Base-by-base conservation (phyloP, 371 early-diverging fungal genomes). In the Mortierella sp. region DNA sequence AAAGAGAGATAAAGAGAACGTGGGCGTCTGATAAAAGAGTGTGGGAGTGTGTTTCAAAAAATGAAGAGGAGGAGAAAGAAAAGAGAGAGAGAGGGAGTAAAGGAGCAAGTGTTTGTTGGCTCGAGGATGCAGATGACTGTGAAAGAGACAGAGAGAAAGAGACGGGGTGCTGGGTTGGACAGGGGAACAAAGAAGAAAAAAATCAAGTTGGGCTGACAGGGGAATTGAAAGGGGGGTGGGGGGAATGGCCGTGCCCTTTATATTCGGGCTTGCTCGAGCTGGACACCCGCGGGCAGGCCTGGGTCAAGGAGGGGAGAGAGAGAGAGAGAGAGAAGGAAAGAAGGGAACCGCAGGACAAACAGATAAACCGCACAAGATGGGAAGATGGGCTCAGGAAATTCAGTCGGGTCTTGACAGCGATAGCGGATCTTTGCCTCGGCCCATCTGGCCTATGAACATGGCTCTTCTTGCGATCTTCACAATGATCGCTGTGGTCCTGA, bases 251-350 rank as follows among this genome's bases (percentile, higher is more conserved):
- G n/a, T 1, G n/a, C 12, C 23, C 15, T 51, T 51, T 51, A 1
- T 48, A 19, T 12, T 50, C 21, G 21, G n/a, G 21, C 51, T 19
- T 19, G n/a, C 51, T 51, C 23, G 51, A 23, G 21, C n/a, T 51
- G 51, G 21, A 51, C 51, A 51, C 23, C 21, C 19, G 23, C 51
- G 16, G 56, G 56, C 16, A 28, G 16, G 56, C 16, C 15, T 21
- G 16, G 26, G 28, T 25, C 7, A 28, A 56, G 21, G 28, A 26
- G 28, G 29, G 14, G 14, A n/a, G 53, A 53, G 53, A 53, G 23
- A 4, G 53, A 53, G 25, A 53, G 53, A 53, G 15, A 53, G 21
- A 56, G 16, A 56, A 56, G 16, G 28, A 56, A n/a, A 56, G 55
- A 55, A 26, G 4, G 55, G 15, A 25, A 56, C 1, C n/a, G n/a